Conservation (phyloP, 495 filamentous ascomycete genomes). For the Penicillium ochrochloron region DNA sequence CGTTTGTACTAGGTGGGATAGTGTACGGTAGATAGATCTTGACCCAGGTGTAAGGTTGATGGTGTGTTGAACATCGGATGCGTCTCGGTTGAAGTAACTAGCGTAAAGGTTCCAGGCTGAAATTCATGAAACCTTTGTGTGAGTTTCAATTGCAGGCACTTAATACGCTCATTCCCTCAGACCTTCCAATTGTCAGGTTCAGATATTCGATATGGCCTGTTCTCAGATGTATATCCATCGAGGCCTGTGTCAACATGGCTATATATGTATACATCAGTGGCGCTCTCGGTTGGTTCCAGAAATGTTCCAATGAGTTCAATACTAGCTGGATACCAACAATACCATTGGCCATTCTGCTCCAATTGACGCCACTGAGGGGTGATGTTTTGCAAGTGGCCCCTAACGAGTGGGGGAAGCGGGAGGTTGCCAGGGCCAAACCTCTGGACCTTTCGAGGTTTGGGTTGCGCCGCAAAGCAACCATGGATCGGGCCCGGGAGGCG, state of each 20-base stretch:
- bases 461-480: constrained; percentile 14
- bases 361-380: not conserved
- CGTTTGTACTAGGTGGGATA: not conserved
- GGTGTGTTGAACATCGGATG: not conserved
- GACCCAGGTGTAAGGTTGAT: not conserved
- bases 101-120: too few relatives aligned
- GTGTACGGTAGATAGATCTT: not conserved
- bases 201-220: not conserved
- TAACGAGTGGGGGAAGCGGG: constrained; percentile 22
- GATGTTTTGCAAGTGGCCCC: constrained; percentile 5
- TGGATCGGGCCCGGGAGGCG: not conserved
- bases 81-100: too few relatives aligned
- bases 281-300: not conserved
- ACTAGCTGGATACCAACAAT: not conserved
- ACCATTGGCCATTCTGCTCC: not conserved
- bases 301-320: not conserved
- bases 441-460: not conserved
- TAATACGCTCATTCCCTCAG: too few relatives aligned
- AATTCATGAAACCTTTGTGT: too few relatives aligned
- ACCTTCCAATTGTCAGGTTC: too few relatives aligned
- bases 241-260: not conserved
- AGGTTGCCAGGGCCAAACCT: constrained; percentile 23
- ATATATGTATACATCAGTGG: not conserved
- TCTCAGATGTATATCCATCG: not conserved
- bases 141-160: too few relatives aligned